Percentiles rank a stretch among this genome's conserved stretches.
These are phyloP conservation scores for Pleomassaria siparia DNA, from an alignment of 2,329 filamentous ascomycete species.

Conservation along the genomic window DNA sequence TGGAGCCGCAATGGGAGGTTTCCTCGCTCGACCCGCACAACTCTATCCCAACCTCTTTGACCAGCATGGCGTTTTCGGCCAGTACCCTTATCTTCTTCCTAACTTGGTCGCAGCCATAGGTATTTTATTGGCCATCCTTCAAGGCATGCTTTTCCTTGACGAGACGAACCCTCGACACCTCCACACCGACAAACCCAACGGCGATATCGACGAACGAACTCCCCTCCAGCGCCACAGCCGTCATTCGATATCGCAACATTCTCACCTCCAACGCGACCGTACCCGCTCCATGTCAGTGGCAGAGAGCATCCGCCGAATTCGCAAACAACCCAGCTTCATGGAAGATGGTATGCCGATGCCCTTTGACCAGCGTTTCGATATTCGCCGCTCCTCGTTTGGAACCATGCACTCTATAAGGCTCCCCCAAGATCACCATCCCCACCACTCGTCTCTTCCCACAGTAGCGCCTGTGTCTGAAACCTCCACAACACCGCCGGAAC, in stretches of 20 bases:
- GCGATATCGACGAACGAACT: slow-evolving; percentile 69
- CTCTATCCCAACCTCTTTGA: slow-evolving; percentile 75
- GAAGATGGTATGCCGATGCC: slow-evolving; percentile 40
- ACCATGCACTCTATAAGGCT: slow-evolving; percentile 41
- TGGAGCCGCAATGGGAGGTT: slow-evolving; percentile 81
- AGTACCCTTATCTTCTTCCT: slow-evolving; percentile 83
- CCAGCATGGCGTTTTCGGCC: slow-evolving; percentile 68
- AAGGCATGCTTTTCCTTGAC: slow-evolving; percentile 76
- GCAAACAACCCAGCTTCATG: slow-evolving; percentile 39
- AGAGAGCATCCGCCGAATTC: slow-evolving; percentile 34
- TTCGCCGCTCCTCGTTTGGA: slow-evolving; percentile 39
- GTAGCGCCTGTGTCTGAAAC: slow-evolving; percentile 20
- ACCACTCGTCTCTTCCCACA: not conserved
- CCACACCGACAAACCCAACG: slow-evolving; percentile 50
- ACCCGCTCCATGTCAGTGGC: slow-evolving; percentile 32
- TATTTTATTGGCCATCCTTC: slow-evolving; percentile 74
- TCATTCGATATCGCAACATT: slow-evolving; percentile 29
- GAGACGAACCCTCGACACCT: slow-evolving; percentile 74
- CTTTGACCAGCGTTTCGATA: slow-evolving; percentile 36
- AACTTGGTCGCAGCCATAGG: slow-evolving; percentile 81
- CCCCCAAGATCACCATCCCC: slow-evolving; percentile 17
- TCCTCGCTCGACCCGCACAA: slow-evolving; percentile 75
- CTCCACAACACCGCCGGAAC: slow-evolving; percentile 13
- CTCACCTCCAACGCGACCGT: slow-evolving; percentile 17
- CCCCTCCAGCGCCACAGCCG: slow-evolving; percentile 50